Evolutionary conservation across 176 grass and related monocot species (phyloP), one percentile per base, ranked within the genome.

Genomic region (Bonia amplexicaulis): DNA sequence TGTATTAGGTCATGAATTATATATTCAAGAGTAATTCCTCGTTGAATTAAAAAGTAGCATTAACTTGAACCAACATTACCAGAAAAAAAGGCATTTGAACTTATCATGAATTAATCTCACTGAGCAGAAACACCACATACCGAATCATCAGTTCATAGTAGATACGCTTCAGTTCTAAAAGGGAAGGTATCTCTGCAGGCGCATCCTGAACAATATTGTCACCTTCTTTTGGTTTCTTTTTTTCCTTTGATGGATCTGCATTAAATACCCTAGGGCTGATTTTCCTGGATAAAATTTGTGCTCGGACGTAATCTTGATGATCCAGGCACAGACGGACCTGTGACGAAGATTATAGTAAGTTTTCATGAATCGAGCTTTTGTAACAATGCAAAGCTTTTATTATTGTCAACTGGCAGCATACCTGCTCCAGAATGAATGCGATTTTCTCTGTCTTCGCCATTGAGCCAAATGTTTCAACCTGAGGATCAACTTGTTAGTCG

Each of bases 401-500:
- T 19, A 69, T 66, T 11, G 1, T 31, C 22, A 29, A 44, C 20
- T 46, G 46, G 9, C 47, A 40, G 15, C 71, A 77, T 92, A 96
- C 96, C 92, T 98, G 93, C 74, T 92, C 96, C 12, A 98, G 86
- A 86, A 98, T 98, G 80, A 98, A 98, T 42, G 96, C 96, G 72
- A 98, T 89, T 66, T 98, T 98, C 62, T 98, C 96, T 2, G 96
- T 96, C 66, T 98, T 96, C 5, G 96, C 96, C 96, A 98, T 98
- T 37, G 93, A 94, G 40, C 96, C 96, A 88, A 96, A 98, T 72
- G 96, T 98, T 90, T 96, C 93, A 5, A 98, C 96, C 96, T 98
- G 90, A 83, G 22, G 68, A 71, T 42, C 7, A 74, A 47, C 7
- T 59, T 84, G 77, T 88, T 12, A 53, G 82, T 53, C 20, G 31